A percentile compares a stretch with the other conserved stretches of the same genome.
These are phyloP conservation scores for Jacaranda mimosifolia DNA, from an alignment of 257 asterid species.

Conservation along the genomic window DNA sequence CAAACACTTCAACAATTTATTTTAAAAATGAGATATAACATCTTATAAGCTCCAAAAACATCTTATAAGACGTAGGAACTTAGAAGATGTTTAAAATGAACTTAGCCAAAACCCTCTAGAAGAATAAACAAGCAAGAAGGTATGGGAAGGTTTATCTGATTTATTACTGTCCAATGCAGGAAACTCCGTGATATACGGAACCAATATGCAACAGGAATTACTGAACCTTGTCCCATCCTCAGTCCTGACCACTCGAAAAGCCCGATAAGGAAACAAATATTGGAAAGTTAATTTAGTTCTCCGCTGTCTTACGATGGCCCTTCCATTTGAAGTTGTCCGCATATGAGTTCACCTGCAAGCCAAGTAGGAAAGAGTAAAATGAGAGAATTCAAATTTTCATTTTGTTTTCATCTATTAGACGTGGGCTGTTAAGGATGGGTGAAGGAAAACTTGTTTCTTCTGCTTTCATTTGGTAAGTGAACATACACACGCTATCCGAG, in stretches of 20 bases:
- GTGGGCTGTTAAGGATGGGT: background rate
- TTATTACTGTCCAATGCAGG: constrained; percentile 36
- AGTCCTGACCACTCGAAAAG: background rate
- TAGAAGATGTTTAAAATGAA: no score
- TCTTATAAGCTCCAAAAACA: no score
- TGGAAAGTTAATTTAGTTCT: constrained; percentile 37
- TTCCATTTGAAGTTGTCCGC: constrained; percentile 98
- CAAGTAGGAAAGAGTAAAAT: constrained; percentile 3
- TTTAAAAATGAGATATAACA: no score
- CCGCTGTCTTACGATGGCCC: constrained; percentile 76
- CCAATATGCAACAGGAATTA: constrained; percentile 19
- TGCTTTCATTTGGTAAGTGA: background rate
- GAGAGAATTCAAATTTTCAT: constrained; percentile 12
- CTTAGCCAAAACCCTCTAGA: background rate
- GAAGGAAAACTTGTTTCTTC: background rate
- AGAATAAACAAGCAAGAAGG: background rate
- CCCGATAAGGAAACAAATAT: constrained; percentile 10
- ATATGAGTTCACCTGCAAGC: constrained; percentile 73
- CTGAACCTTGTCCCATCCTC: constrained; percentile 7
- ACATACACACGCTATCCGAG: background rate
- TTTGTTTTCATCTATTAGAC: background rate
- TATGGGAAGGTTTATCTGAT: constrained; percentile 17
- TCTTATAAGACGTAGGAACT: no score
- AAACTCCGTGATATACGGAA: constrained; percentile 28
- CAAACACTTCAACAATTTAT: no score